These are phyloP conservation scores for Phycomyces blakesleeanus DNA, from an alignment of 192 early-diverging fungal species.

Conservation along the genomic window DNA sequence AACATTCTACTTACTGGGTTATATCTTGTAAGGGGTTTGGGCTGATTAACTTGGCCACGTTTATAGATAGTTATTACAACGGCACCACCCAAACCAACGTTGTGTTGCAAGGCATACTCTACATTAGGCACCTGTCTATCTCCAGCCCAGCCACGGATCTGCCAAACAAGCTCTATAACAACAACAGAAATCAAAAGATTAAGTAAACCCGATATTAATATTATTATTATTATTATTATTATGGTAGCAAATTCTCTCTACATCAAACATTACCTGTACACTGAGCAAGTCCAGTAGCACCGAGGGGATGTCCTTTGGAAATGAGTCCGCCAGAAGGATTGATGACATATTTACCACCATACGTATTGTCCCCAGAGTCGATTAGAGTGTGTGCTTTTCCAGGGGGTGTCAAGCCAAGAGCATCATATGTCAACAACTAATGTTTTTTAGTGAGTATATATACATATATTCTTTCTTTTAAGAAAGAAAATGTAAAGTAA, in stretches of 20 bases:
- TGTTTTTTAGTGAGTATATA: not conserved
- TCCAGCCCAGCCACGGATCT: constrained; percentile 61
- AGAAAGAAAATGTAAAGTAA: constrained; percentile 31
- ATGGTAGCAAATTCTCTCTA: too few relatives aligned
- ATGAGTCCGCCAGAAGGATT: constrained; percentile 74
- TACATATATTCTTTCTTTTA: too few relatives aligned
- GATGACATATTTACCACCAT: constrained; percentile 63
- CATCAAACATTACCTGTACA: constrained; percentile 49
- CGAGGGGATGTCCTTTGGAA: constrained; percentile 75
- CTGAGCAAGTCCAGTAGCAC: constrained; percentile 75
- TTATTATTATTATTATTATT: too few relatives aligned
- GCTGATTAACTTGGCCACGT: constrained; percentile 41
- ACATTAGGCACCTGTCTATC: constrained; percentile 64
- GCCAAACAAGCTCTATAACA: constrained; percentile 47
- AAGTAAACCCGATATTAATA: too few relatives aligned
- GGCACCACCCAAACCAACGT: constrained; percentile 71
- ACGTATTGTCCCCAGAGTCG: constrained; percentile 51
- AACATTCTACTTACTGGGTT: constrained; percentile 42
- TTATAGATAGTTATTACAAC: constrained; percentile 63
- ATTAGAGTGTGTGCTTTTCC: constrained; percentile 64
- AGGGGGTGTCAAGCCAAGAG: constrained; percentile 59
- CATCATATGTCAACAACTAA: constrained; percentile 62
- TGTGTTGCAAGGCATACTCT: constrained; percentile 67
- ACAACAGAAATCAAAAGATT: not conserved
- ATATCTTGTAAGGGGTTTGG: constrained; percentile 43